These are phyloP conservation scores for Fomitopsis serialis DNA, from an alignment of 768 basidiomycete species.

Conservation along the genomic window DNA sequence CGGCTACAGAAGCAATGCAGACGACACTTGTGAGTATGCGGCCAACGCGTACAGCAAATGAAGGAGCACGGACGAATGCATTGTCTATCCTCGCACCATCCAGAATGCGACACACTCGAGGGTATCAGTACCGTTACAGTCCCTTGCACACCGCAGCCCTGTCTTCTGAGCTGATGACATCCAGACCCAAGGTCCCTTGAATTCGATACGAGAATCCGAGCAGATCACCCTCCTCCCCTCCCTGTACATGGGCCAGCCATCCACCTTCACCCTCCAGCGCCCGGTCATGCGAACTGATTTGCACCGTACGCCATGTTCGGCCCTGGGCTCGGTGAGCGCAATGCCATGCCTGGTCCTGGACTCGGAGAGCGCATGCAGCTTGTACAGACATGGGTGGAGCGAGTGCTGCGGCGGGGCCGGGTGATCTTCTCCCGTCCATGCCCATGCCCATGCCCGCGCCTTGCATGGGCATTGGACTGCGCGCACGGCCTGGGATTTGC, in stretches of 20 bases:
- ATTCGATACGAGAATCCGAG: background rate
- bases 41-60: background rate
- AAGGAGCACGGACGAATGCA: background rate
- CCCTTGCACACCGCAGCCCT: background rate
- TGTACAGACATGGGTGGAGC: background rate
- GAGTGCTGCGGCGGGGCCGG: background rate
- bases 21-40: background rate
- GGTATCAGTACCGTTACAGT: conserved; percentile 1
- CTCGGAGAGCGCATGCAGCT: conserved; percentile 23
- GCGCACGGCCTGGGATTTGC: conserved; percentile 33
- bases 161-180: background rate
- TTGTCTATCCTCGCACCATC: background rate
- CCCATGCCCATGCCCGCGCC: conserved; percentile 5
- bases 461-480: conserved; percentile 11
- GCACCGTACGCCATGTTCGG: conserved; percentile 41
- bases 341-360: conserved; percentile 41
- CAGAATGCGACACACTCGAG: conserved; percentile 2
- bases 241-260: conserved; percentile 18
- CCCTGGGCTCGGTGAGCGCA: conserved; percentile 35
- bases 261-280: conserved; percentile 3
- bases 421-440: background rate
- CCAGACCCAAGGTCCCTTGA: background rate
- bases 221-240: background rate
- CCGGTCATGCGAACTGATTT: conserved; percentile 7
- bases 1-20: background rate